Evolutionary conservation across 1,284 basidiomycete species (phyloP), one percentile per base, ranked within the genome.

Genomic region (Retiboletus fuscus): DNA sequence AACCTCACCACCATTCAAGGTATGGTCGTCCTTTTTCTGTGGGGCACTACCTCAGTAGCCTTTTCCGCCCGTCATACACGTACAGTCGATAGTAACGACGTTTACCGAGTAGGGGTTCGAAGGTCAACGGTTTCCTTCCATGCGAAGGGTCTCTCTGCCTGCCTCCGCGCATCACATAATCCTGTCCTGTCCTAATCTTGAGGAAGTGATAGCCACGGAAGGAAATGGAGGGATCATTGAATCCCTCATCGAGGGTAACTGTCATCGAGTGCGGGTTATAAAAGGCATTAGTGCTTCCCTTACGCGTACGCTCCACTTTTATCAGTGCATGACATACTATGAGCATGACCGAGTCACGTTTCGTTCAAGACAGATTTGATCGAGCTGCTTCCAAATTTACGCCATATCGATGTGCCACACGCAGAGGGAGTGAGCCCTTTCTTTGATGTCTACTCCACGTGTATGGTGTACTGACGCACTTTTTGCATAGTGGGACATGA

Each of bases 1-100:
- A 83, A 82, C 68, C 76, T 85, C 16, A 75, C 81, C 63, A 82
- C 80, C 5, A 74, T 84, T 10, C 78, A 83, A 72, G 75, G 76
- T 68, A 62, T 0, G 2, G 16, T 20, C 34, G 8, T 24, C 51
- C 16, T 64, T 49, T 7, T 18, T 34, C n/a, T 20, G 3, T 30
- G 62, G 51, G 7, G 16, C 41, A 34, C 18, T 6, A n/a, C 11
- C 46, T 62, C 20, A 24, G n/a, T 15, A 34, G 7, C n/a, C 24
- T 28, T 43, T 62, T 49, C 16, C 13, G 57, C 26, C 44, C 68
- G 64, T 77, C 34, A 51, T 73, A 30, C 44, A 67, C 4, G 53
- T 60, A 6, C 47, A 64, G 30, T 34, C 73, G 5, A 64, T 78
- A 47, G 82, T 80, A 76, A 77, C 76, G 11, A 75, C 76, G 10